These are phyloP conservation scores for Diaporthe australafricana DNA, from an alignment of 2,329 filamentous ascomycete species.

Conservation along the genomic window DNA sequence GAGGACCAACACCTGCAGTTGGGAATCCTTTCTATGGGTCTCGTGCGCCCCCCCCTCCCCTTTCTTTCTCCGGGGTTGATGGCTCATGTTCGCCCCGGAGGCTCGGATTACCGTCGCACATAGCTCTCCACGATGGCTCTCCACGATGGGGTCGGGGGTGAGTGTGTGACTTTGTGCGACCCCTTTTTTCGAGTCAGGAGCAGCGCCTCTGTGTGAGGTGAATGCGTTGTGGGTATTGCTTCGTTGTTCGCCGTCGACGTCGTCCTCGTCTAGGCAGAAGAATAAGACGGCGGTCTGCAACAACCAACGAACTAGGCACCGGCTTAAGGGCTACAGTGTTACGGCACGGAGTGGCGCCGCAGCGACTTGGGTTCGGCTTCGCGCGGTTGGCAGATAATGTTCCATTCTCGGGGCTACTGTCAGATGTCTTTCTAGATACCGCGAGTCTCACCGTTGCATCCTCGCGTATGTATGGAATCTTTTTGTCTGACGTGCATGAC, in stretches of 20 bases:
- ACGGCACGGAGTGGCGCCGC: neutral
- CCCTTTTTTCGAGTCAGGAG: neutral
- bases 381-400: neutral
- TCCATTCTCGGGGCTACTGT: neutral
- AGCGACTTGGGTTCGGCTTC: neutral
- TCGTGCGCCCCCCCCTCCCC: neutral
- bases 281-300: constrained; percentile 5
- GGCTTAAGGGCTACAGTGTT: neutral
- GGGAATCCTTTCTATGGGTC: constrained; percentile 29
- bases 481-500: neutral
- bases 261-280: constrained; percentile 15
- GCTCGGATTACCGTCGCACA: constrained; percentile 14
- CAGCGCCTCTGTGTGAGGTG: neutral
- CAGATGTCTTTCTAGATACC: neutral
- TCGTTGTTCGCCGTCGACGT: neutral
- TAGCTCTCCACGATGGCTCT: neutral
- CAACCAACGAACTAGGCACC: neutral
- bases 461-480: neutral
- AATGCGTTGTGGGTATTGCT: neutral
- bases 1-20: constrained; percentile 16
- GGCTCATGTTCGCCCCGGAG: neutral
- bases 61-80: no score
- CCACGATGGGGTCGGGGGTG: no score
- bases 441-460: neutral
- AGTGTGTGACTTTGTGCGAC: constrained; percentile 12